Evolutionary conservation across 2,329 filamentous ascomycete genomes (phyloP).

Genomic region (Didymella segeticola): DNA sequence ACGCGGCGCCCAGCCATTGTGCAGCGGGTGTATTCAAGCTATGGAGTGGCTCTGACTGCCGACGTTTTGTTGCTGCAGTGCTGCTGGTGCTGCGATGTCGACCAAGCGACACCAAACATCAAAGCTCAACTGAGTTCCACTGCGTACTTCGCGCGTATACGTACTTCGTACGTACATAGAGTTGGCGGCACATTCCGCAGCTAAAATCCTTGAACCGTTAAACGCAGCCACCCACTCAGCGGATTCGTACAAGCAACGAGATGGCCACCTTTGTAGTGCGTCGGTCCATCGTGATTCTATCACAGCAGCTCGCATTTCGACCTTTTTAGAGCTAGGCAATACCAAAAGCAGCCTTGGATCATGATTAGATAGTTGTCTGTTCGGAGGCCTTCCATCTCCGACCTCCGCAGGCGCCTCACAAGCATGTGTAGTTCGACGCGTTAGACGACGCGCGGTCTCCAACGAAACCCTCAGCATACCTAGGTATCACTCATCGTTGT

Average conservation of each 20-base stretch:
- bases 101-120: neutral
- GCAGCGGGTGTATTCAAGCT: conserved; percentile 44
- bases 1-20: neutral
- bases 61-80: neutral
- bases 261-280: neutral
- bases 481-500: neutral
- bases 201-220: neutral
- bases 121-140: conserved; percentile 1
- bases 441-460: conserved; percentile 1
- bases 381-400: neutral
- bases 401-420: neutral
- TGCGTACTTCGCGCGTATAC: conserved; percentile 4
- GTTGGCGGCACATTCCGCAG: neutral
- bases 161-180: conserved; percentile 1
- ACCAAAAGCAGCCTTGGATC: neutral
- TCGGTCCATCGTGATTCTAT: neutral
- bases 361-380: neutral
- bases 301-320: neutral
- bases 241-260: neutral
- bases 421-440: neutral
- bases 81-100: neutral
- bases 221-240: neutral
- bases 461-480: neutral
- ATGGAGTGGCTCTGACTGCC: conserved; percentile 27
- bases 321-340: neutral